Evolutionary conservation across 306 rosid species (phyloP).

Genomic region (Medicago truncatula): DNA sequence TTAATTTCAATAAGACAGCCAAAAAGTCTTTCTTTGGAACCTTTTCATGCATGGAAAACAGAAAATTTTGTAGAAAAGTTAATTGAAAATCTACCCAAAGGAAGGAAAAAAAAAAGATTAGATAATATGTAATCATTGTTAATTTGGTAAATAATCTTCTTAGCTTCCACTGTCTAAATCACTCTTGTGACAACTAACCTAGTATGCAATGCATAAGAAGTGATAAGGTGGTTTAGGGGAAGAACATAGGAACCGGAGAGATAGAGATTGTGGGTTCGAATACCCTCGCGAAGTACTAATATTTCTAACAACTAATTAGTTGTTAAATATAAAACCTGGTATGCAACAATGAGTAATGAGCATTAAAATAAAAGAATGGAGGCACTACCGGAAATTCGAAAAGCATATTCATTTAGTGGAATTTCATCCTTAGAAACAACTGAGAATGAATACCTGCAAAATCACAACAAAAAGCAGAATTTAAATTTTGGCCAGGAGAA

Average conservation of each 20-base stretch:
- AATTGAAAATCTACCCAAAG: not conserved
- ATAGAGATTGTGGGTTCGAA: too few species aligned
- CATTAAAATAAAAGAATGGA: conserved; percentile 36
- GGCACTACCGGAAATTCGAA: conserved; percentile 64
- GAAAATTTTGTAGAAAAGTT: too few species aligned
- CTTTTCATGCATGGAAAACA: not conserved
- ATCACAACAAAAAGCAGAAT: conserved; percentile 36
- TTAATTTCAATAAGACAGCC: too few species aligned
- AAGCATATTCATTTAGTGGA: conserved; percentile 77
- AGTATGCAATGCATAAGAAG: too few species aligned
- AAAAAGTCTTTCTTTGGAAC: not conserved
- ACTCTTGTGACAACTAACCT: not conserved
- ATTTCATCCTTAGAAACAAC: conserved; percentile 75
- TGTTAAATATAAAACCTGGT: too few species aligned
- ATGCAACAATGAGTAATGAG: conserved; percentile 28
- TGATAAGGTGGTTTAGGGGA: too few species aligned
- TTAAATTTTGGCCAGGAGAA: conserved; percentile 34
- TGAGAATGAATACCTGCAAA: conserved; percentile 78
- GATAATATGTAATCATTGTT: not conserved
- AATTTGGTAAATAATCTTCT: not conserved
- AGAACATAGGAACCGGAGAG: too few species aligned
- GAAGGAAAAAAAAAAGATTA: not conserved
- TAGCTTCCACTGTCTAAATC: conserved; percentile 12
- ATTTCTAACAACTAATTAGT: too few species aligned
- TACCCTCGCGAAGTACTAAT: too few species aligned